phyloP scores from a whole-genome alignment of 306 rosid genomes.

The Malus sieversii region DNA sequence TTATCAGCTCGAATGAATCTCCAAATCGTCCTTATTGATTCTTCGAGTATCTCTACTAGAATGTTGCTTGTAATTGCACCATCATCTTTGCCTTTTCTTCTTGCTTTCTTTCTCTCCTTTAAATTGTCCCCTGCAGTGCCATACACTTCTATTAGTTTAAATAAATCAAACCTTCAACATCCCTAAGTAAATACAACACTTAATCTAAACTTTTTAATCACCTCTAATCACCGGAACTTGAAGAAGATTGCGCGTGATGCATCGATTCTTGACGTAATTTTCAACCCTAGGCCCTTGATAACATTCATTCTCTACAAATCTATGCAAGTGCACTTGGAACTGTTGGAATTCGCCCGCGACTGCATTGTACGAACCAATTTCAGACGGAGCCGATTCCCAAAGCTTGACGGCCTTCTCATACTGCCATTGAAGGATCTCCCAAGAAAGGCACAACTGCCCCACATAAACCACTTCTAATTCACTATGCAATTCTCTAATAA shows the following conservation, averaged over 20 bases:
- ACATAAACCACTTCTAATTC: slow-evolving; percentile 86
- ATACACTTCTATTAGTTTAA: slow-evolving; percentile 4
- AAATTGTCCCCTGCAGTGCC: slow-evolving; percentile 48
- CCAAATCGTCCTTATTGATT: slow-evolving; percentile 76
- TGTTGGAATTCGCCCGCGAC: slow-evolving; percentile 80
- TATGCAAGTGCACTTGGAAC: slow-evolving; percentile 65
- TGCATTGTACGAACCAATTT: slow-evolving; percentile 34
- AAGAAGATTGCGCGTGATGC: slow-evolving; percentile 55
- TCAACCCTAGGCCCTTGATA: slow-evolving; percentile 77
- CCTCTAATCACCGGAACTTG: slow-evolving; percentile 77
- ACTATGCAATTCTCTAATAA: slow-evolving; percentile 50
- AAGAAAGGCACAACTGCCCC: slow-evolving; percentile 88
- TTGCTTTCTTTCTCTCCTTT: slow-evolving; percentile 40
- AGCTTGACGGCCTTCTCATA: slow-evolving; percentile 57
- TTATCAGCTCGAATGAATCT: slow-evolving; percentile 67
- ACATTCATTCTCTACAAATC: slow-evolving; percentile 74
- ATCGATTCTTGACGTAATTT: slow-evolving; percentile 61
- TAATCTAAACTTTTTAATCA: slow-evolving; percentile 6
- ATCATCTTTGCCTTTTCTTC: slow-evolving; percentile 24
- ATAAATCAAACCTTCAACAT: neutral
- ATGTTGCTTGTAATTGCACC: slow-evolving; percentile 48
- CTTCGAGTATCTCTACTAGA: slow-evolving; percentile 60
- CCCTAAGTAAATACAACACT: neutral
- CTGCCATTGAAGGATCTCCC: slow-evolving; percentile 94
- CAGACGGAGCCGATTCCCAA: slow-evolving; percentile 33